Conservation (phyloP, 2,329 filamentous ascomycete genomes). For the Shiraia bambusicola region DNA sequence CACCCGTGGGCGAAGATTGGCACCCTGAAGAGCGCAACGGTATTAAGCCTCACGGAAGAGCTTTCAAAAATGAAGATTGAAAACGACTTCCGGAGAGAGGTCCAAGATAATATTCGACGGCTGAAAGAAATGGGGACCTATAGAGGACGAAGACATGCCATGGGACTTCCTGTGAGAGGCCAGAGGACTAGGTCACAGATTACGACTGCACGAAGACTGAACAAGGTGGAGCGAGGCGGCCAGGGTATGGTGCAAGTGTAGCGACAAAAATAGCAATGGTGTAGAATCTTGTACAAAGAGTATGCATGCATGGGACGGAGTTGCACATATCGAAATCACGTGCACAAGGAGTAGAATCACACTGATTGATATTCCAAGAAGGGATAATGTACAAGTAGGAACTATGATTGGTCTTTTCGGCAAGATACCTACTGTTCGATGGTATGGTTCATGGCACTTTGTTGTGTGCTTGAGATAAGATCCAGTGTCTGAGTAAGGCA, state of each 20-base stretch:
- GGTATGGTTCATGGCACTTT: no score
- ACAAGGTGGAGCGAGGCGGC: constrained; percentile 58
- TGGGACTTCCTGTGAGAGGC: constrained; percentile 87
- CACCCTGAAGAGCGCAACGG: constrained; percentile 70
- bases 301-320: constrained; percentile 13
- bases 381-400: not conserved
- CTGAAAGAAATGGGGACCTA: constrained; percentile 90
- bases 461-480: no score
- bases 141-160: constrained; percentile 85
- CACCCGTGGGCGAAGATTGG: constrained; percentile 80
- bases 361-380: constrained; percentile 1
- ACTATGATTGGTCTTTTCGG: no score
- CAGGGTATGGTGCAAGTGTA: constrained; percentile 36
- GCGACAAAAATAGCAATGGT: constrained; percentile 9
- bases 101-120: constrained; percentile 82
- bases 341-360: not conserved
- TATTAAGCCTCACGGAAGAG: constrained; percentile 80
- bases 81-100: constrained; percentile 74
- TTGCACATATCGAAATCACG: not conserved
- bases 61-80: constrained; percentile 92
- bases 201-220: constrained; percentile 60
- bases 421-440: no score
- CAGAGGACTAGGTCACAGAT: constrained; percentile 82
- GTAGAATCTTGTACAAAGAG: constrained; percentile 32
- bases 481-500: no score